These are phyloP conservation scores for Euphorbia schlechtendalii DNA, from an alignment of 441 rosid genomes.

Conservation along the genomic window DNA sequence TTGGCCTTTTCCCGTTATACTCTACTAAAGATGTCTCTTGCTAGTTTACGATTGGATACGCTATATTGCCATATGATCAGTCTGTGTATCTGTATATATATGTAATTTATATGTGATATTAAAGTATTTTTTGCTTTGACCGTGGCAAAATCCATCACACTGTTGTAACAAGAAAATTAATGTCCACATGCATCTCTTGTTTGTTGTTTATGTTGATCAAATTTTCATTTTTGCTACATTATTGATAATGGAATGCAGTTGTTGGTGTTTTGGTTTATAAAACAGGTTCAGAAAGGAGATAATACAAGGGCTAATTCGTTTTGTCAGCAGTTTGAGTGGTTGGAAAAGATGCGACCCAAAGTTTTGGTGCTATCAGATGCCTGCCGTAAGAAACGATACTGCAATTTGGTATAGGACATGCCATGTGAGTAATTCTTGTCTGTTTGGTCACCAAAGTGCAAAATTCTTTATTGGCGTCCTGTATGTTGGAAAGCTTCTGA, in stretches of 20 bases:
- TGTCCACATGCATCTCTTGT: not conserved
- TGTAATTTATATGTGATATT: too few relatives aligned
- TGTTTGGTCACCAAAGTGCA: slow-evolving; percentile 18
- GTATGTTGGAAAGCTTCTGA: slow-evolving; percentile 10
- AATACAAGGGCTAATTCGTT: not conserved
- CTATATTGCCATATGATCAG: not conserved
- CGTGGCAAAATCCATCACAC: not conserved
- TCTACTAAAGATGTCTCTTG: not conserved
- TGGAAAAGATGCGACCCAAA: slow-evolving; percentile 13
- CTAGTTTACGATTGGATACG: not conserved
- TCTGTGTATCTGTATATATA: too few relatives aligned
- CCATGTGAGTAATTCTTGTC: slow-evolving; percentile 23
- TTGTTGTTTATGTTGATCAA: not conserved
- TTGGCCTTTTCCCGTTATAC: not conserved
- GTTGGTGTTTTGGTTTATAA: not conserved
- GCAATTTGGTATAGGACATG: slow-evolving; percentile 13
- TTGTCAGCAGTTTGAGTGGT: slow-evolving; percentile 14
- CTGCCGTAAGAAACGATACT: too few relatives aligned
- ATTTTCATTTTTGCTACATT: too few relatives aligned
- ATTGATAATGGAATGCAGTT: not conserved
- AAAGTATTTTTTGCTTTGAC: too few relatives aligned
- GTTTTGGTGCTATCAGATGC: slow-evolving; percentile 19
- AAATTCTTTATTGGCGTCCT: slow-evolving; percentile 16
- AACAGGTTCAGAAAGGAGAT: slow-evolving; percentile 32
- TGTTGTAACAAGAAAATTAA: not conserved